Conservation (phyloP, 352 stramenopile genomes). For the Phytopythium vexans region DNA sequence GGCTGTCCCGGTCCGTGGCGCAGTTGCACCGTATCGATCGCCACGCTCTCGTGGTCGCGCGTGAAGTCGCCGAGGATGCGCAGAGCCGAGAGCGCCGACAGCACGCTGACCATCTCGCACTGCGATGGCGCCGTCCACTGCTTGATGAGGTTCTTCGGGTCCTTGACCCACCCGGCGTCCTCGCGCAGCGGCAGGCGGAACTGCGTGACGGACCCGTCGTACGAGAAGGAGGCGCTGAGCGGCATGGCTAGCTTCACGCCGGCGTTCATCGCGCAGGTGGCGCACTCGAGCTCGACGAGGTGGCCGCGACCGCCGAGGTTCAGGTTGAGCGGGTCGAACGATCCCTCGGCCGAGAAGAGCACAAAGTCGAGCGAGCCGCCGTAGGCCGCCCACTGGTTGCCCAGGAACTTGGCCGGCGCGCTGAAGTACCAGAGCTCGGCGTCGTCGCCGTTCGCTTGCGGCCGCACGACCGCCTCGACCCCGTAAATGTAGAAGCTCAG, state of each 20-base stretch:
- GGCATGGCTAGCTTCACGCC: constrained; percentile 87
- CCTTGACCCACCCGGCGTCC: constrained; percentile 84
- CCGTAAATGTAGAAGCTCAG: constrained; percentile 91
- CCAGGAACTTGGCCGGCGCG: constrained; percentile 80
- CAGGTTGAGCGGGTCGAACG: constrained; percentile 77
- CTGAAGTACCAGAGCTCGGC: constrained; percentile 86
- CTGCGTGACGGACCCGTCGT: constrained; percentile 76
- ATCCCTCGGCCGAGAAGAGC: constrained; percentile 87
- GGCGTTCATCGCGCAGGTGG: constrained; percentile 72
- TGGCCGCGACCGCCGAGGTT: constrained; percentile 61
- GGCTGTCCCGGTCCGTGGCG: constrained; percentile 46
- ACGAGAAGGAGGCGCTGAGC: constrained; percentile 68
- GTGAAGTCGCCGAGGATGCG: constrained; percentile 91
- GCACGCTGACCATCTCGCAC: constrained; percentile 88
- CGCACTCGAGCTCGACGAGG: constrained; percentile 86
- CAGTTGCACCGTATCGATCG: constrained; percentile 80
- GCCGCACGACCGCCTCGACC: constrained; percentile 65
- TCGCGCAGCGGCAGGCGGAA: constrained; percentile 83
- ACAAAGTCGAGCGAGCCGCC: constrained; percentile 89
- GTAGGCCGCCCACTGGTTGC: constrained; percentile 88
- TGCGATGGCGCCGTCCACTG: constrained; percentile 62
- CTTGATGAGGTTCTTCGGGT: constrained; percentile 88
- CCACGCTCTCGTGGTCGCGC: constrained; percentile 85
- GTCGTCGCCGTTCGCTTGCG: constrained; percentile 47
- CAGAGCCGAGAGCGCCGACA: constrained; percentile 81